phyloP scores from a whole-genome alignment of 1,284 basidiomycete genomes.

The Singerocomus inundabilis region DNA sequence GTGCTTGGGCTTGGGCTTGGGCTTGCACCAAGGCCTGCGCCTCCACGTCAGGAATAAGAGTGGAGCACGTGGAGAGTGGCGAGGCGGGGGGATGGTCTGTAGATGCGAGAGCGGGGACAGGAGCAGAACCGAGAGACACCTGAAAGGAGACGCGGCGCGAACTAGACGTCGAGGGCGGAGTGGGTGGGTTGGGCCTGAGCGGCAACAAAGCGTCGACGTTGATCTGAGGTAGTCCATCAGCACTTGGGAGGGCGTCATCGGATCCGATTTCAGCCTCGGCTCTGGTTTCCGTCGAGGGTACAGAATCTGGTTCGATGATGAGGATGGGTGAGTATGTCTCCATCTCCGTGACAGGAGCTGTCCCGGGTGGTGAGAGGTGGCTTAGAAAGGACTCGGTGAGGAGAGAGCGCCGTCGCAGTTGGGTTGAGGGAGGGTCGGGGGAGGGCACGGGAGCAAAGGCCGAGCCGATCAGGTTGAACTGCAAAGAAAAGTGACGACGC shows the following conservation, averaged over 20 bases:
- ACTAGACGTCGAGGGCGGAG: no score
- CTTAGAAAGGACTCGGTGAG: neutral
- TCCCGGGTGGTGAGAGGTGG: neutral
- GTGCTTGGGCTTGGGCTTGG: no score
- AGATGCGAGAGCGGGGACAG: no score
- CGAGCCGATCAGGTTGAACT: neutral
- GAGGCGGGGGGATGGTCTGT: neutral
- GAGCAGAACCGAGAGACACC: neutral
- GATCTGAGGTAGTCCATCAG: neutral
- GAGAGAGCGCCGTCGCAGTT: neutral
- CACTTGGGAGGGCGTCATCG: neutral
- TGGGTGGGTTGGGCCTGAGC: neutral
- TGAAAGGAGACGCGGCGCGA: constrained; percentile 11
- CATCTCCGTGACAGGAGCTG: neutral
- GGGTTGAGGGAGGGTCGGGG: neutral
- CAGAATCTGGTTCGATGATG: constrained; percentile 6
- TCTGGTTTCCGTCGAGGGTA: neutral
- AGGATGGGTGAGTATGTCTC: neutral
- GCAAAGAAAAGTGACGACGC: neutral
- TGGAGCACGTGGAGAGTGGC: constrained; percentile 13
- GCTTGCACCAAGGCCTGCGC: neutral
- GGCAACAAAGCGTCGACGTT: neutral
- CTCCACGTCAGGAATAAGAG: constrained; percentile 6
- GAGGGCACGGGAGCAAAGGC: neutral
- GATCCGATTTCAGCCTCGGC: no score